Base-by-base conservation (phyloP, 495 filamentous ascomycete genomes). In the Cercophora newfieldiana region DNA sequence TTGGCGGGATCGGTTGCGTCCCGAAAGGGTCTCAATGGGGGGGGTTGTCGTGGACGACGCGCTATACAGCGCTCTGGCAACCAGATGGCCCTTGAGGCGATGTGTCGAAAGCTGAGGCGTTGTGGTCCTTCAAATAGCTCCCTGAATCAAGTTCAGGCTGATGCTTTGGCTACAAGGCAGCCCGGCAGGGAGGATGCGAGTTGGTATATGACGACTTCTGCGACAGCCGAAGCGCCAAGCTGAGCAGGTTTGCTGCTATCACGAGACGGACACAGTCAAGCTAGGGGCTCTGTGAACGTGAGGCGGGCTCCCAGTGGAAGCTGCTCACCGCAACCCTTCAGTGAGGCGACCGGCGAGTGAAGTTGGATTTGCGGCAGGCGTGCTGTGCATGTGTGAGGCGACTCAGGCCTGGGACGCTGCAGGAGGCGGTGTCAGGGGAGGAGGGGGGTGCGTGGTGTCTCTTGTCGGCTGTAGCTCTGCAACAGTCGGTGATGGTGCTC, bases 361-460 rank as follows among this genome's bases (percentile, higher is more conserved):
- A 47, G 65, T 29, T 66, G 30, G 55, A 26, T 54, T 50, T 59
- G 63, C 61, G 37, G 63, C 63, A 53, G 51, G 21, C 48, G 37
- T 30, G 49, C 50, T 66, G 50, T 31, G 63, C 29, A 59, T 59
- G 61, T 30, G 18, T 44, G 59, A 59, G 37, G 22, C 21, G 66
- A 19, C 25, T 53, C 29, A 26, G 31, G 62, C 55, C 68, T 58
- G 56, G 53, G 55, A 63, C 58, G 68, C 67, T 69, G 69, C 57
- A 55, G 63, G 49, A 66, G 57, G 65, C 63, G 67, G 69, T 67
- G 65, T 68, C 59, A 59, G 67, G 63, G 59, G 58, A 58, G 24
- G 56, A 8, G n/a, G n/a, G n/a, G n/a, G n/a, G n/a, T 16, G 10
- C 21, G 55, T 21, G 22, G 30, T 62, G 55, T 57, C 63, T 62